Evolutionary conservation across 306 rosid species (phyloP).

Genomic region (Medicago lupulina): DNA sequence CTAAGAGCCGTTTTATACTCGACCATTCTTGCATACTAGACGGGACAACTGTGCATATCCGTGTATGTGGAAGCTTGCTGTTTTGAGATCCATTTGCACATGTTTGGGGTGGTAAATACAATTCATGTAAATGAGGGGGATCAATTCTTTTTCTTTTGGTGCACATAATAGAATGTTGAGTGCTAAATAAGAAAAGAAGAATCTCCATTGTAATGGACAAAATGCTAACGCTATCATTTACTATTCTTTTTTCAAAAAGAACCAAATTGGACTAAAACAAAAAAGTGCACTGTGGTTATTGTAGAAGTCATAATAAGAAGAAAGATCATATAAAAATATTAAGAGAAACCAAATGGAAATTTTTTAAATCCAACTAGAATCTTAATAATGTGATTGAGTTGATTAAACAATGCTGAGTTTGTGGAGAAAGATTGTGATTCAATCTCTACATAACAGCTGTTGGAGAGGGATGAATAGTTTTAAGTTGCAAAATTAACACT

Average conservation of each 20-base stretch:
- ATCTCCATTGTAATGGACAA: conserved; percentile 36
- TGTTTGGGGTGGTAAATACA: background rate
- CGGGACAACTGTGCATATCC: background rate
- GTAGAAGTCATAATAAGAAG: no score
- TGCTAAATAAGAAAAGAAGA: conserved; percentile 45
- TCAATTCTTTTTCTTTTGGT: conserved; percentile 22
- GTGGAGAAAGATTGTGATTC: no score
- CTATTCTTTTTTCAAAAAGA: conserved; percentile 30
- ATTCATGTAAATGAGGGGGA: background rate
- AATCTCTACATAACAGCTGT: no score
- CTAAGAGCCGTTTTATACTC: no score
- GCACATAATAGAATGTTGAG: conserved; percentile 48
- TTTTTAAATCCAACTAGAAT: conserved; percentile 34
- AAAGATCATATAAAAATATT: background rate
- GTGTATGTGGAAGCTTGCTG: background rate
- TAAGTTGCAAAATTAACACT: no score
- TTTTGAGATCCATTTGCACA: background rate
- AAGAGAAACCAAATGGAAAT: conserved; percentile 38
- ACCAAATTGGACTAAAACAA: background rate
- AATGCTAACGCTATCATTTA: conserved; percentile 39
- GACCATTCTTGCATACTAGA: no score
- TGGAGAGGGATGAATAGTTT: no score
- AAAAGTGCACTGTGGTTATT: no score
- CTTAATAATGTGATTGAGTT: conserved; percentile 14
- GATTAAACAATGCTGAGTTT: background rate